phyloP scores from a whole-genome alignment of 1,139 yeast species.

The Eremothecium gossypii region DNA sequence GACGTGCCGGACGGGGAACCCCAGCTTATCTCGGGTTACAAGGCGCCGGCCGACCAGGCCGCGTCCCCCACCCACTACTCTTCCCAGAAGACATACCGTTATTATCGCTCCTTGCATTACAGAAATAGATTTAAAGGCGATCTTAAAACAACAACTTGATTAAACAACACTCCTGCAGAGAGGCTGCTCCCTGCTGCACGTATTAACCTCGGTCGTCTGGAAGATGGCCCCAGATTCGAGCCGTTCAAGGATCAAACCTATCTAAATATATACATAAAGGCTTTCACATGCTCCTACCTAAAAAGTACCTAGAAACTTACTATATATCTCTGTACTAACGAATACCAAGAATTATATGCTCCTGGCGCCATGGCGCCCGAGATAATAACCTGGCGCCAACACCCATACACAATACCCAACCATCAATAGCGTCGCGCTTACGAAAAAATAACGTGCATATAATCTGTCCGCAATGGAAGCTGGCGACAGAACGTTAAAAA shows the following conservation, averaged over 20 bases:
- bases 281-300: too few species aligned
- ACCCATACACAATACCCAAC: background rate
- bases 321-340: constrained; percentile 2
- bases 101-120: constrained; percentile 2
- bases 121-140: constrained; percentile 2
- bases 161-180: too few species aligned
- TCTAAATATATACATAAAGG: too few species aligned
- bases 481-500: too few species aligned
- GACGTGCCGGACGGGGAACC: background rate
- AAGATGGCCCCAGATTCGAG: too few species aligned
- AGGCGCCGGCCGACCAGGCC: background rate
- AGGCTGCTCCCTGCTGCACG: too few species aligned
- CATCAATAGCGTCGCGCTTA: too few species aligned
- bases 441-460: too few species aligned
- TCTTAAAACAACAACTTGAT: background rate
- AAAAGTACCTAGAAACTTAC: background rate
- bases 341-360: constrained; percentile 2
- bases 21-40: constrained; percentile 1
- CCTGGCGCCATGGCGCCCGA: too few species aligned
- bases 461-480: too few species aligned
- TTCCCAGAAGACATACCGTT: constrained; percentile 1
- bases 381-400: background rate
- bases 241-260: too few species aligned
- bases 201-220: too few species aligned
- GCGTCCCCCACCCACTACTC: background rate